phyloP scores from a whole-genome alignment of 2,329 filamentous ascomycete species.

The Chlorencoelia australis region DNA sequence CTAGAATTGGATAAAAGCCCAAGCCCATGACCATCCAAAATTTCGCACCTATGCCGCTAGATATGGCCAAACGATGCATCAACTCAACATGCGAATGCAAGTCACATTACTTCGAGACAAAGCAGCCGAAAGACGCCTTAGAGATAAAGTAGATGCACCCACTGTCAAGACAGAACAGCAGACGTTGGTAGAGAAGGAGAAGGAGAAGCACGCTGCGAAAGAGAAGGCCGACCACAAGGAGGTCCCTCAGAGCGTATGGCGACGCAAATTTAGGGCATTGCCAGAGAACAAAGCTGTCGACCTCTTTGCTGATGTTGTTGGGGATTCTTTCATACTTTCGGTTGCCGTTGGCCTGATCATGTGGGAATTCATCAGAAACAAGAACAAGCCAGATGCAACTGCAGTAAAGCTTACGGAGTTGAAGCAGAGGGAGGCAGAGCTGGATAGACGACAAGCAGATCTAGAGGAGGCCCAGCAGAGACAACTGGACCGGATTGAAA shows the following conservation, averaged over 20 bases:
- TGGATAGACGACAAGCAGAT: constrained; percentile 36
- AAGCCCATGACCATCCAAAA: constrained; percentile 53
- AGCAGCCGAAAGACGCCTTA: constrained; percentile 47
- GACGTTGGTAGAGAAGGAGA: too few species aligned
- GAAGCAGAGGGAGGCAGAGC: constrained; percentile 44
- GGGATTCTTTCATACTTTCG: constrained; percentile 51
- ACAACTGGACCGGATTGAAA: constrained; percentile 22
- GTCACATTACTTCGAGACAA: constrained; percentile 49
- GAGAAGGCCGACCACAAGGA: constrained; percentile 24
- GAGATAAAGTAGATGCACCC: constrained; percentile 51
- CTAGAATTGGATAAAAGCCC: constrained; percentile 55
- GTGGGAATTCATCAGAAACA: constrained; percentile 50
- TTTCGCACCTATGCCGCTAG: constrained; percentile 51
- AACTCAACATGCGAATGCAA: constrained; percentile 55
- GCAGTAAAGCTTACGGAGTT: constrained; percentile 42
- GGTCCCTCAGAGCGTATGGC: constrained; percentile 44
- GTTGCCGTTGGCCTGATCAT: constrained; percentile 48
- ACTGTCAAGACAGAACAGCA: constrained; percentile 57
- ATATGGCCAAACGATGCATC: constrained; percentile 55
- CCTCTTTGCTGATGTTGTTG: constrained; percentile 55
- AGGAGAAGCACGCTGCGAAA: constrained; percentile 41
- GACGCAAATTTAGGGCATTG: constrained; percentile 50
- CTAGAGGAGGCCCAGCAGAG: constrained; percentile 41
- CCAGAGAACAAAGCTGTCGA: constrained; percentile 57
- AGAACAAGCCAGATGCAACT: constrained; percentile 50